Base-by-base conservation (phyloP, 208 protist genomes). In the Crithidia sp. region DNA sequence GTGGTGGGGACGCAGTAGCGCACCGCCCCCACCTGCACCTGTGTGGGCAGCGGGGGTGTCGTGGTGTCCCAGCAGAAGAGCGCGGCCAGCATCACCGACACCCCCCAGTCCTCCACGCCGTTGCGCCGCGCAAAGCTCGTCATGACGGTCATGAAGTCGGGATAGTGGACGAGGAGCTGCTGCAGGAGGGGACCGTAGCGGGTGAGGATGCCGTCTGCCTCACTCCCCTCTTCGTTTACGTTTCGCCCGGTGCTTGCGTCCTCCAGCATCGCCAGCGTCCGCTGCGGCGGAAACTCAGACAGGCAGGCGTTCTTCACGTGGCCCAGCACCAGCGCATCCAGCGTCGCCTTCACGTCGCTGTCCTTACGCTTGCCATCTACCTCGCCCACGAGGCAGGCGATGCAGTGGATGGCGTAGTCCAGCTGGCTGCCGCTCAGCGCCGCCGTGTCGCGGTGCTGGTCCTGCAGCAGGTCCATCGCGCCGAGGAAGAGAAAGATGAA, bases 401-500 rank as follows among this genome's bases (percentile, higher is more conserved):
- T 77, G 47, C 63, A 77, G 55, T 77, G 71, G 52, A 77, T 77
- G 6, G 71, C 28, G 40, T 63, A 37, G 64, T 77, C 71, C 19
- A 77, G 71, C 43, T 77, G 61, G 14, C 58, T 19, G 4, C 52
- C 62, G 37, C 45, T 77, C 45, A 69, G 53, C 39, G 37, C 37
- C 17, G 53, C 17, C 14, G 28, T 37, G 13, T 57, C 58, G 41
- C 58, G 56, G 5, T 57, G 10, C 37, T 37, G 50, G 28, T 54
- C 50, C 49, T 74, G 59, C 67, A 74, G 74, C 7, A 79, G 57
- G 41, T 74, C 47, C 28, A 79, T 60, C n/a, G 67, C 67, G 28
- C 74, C 74, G 17, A 79, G 74, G 52, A 79, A 71, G 40, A 79
- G 55, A 4, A 71, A 60, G 13, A 79, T 47, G 12, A 66, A 58